A percentile compares a stretch with the other conserved stretches of the same genome.
Conservation (phyloP, 139 green algal species). For the Closterium sp. region DNA sequence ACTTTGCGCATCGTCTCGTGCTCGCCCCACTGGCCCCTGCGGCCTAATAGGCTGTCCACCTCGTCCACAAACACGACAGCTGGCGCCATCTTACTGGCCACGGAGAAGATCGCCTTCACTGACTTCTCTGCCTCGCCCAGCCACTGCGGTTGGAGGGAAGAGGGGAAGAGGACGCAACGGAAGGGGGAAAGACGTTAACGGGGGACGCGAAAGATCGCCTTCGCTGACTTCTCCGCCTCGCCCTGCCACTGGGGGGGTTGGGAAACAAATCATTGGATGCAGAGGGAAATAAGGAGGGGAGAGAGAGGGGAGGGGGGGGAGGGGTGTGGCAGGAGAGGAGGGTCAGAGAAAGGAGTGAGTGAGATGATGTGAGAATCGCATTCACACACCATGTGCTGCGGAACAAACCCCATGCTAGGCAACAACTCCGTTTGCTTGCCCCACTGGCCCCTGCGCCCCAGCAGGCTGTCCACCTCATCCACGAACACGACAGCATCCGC, state of each 20-base stretch:
- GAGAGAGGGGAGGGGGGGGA: background rate
- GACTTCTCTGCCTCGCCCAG: conserved; percentile 60
- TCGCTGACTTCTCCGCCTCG: background rate
- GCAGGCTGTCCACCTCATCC: no score
- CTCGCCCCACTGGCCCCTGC: conserved; percentile 51
- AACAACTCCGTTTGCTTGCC: no score
- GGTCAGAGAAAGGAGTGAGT: no score
- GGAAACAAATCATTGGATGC: no score
- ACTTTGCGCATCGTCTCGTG: conserved; percentile 74
- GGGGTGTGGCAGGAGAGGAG: background rate
- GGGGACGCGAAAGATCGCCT: background rate
- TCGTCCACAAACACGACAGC: conserved; percentile 75
- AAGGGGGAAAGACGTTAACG: background rate
- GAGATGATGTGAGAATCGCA: background rate
- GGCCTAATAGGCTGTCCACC: conserved; percentile 59
- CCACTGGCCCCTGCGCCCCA: no score
- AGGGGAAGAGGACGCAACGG: no score
- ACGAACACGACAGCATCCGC: conserved; percentile 45
- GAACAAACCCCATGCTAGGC: no score
- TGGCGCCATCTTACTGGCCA: conserved; percentile 69
- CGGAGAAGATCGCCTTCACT: conserved; percentile 62
- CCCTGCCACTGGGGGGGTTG: background rate
- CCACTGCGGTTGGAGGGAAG: background rate
- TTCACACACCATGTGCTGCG: background rate
- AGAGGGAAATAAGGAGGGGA: no score